Evolutionary conservation across 345 rosid species (phyloP).

Genomic region (Diplotaxis tenuifolia): DNA sequence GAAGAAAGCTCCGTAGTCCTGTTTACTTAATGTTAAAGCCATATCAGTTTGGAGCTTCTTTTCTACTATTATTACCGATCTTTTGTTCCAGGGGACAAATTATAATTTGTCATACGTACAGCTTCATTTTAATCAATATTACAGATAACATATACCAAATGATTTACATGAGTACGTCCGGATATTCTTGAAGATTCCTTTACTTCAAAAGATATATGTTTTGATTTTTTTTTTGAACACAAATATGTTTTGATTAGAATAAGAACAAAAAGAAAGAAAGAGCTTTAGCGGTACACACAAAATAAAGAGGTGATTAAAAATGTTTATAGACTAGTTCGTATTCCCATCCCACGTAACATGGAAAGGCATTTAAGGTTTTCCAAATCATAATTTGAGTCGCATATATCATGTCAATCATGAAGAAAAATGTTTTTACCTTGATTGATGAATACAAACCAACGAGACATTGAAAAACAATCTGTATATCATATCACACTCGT

Average conservation of each 20-base stretch:
- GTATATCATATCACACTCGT: not conserved
- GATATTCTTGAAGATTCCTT: constrained; percentile 11
- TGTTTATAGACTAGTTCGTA: not conserved
- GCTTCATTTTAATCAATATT: not conserved
- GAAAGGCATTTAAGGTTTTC: constrained; percentile 18
- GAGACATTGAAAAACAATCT: not conserved
- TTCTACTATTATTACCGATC: not conserved
- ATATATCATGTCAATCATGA: not conserved
- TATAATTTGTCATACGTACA: not conserved
- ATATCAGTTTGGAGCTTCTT: not conserved
- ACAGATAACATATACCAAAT: not conserved
- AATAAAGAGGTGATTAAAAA: not conserved
- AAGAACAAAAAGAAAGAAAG: not conserved
- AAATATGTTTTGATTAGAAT: not conserved
- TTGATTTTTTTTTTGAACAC: too few species aligned
- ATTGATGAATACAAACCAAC: not conserved
- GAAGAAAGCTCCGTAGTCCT: not conserved
- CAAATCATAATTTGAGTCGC: not conserved
- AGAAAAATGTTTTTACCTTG: not conserved
- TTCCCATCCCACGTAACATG: constrained; percentile 3
- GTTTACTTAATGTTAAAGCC: not conserved
- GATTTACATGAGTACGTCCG: not conserved
- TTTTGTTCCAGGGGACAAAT: not conserved
- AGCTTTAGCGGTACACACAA: constrained; percentile 2
- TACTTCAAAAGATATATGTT: not conserved